A percentile compares a stretch with the other conserved stretches of the same genome.
phyloP scores from a whole-genome alignment of 1,139 yeast genomes.

The Saccharomyces pastorianus region DNA sequence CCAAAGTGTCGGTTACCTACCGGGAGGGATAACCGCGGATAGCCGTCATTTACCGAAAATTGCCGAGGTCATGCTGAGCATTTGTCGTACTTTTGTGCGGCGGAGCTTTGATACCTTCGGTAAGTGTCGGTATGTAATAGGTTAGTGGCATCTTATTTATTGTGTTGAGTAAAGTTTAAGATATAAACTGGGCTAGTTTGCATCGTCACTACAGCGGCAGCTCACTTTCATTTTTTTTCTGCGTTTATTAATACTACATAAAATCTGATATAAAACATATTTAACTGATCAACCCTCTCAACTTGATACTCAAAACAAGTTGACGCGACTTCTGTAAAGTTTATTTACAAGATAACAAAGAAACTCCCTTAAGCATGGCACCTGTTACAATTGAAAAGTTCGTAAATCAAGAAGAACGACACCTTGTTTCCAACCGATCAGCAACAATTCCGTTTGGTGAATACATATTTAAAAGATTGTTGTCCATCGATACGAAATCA shows the following conservation, averaged over 20 bases:
- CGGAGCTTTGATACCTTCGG: not conserved
- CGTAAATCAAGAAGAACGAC: not conserved
- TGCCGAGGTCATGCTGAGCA: not conserved
- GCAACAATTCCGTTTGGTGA: conserved; percentile 31
- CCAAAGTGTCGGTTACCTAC: not conserved
- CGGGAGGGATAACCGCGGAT: not conserved
- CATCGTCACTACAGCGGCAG: not conserved
- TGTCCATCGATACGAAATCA: conserved; percentile 27
- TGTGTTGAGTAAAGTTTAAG: not conserved
- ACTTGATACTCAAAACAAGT: not conserved
- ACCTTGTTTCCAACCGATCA: not conserved
- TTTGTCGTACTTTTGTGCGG: not conserved
- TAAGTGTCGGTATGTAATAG: not conserved
- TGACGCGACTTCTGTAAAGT: not conserved
- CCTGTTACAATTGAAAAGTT: not conserved
- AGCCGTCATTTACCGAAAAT: not conserved
- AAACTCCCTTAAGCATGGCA: not conserved
- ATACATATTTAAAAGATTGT: conserved; percentile 24
- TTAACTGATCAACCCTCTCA: not conserved
- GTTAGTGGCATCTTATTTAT: not conserved
- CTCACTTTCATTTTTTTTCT: not conserved
- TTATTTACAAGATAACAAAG: not conserved
- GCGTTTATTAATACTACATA: not conserved
- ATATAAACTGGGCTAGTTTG: not conserved
- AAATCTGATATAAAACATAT: not conserved